Evolutionary conservation across 192 early-diverging fungal genomes (phyloP).

Genomic region (Backusella psychrophila): DNA sequence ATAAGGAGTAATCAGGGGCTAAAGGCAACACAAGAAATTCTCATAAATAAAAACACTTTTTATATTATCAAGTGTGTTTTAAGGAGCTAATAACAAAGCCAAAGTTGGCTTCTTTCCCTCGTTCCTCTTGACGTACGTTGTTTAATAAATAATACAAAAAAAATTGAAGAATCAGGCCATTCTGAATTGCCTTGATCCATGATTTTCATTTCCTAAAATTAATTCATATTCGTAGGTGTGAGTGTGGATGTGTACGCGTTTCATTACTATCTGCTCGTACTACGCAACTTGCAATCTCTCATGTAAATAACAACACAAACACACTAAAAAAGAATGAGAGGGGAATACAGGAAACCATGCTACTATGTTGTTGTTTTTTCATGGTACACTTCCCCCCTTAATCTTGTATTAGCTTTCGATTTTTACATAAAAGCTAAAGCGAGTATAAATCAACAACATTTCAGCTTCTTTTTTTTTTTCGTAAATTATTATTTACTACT

Average conservation of each 20-base stretch:
- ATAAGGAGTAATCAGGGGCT: neutral
- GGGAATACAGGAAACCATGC: constrained; percentile 3
- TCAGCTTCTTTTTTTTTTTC: neutral
- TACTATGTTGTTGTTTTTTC: neutral
- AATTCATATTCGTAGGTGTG: neutral
- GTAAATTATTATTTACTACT: neutral
- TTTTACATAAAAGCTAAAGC: neutral
- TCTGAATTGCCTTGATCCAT: neutral
- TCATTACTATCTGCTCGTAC: neutral
- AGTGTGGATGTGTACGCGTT: neutral
- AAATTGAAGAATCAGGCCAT: neutral
- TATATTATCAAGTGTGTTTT: neutral
- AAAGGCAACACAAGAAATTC: neutral
- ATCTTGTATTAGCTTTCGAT: neutral
- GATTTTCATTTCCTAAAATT: neutral
- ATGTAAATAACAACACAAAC: neutral
- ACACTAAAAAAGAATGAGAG: neutral
- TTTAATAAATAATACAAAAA: neutral
- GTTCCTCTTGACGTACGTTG: neutral
- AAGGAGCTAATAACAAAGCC: neutral
- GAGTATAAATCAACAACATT: neutral
- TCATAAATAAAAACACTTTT: neutral
- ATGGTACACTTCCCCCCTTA: neutral
- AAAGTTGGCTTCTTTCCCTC: neutral
- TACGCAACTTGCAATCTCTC: neutral